Conservation (phyloP, 2,329 filamentous ascomycete genomes). For the Cryphonectria carpinicola region DNA sequence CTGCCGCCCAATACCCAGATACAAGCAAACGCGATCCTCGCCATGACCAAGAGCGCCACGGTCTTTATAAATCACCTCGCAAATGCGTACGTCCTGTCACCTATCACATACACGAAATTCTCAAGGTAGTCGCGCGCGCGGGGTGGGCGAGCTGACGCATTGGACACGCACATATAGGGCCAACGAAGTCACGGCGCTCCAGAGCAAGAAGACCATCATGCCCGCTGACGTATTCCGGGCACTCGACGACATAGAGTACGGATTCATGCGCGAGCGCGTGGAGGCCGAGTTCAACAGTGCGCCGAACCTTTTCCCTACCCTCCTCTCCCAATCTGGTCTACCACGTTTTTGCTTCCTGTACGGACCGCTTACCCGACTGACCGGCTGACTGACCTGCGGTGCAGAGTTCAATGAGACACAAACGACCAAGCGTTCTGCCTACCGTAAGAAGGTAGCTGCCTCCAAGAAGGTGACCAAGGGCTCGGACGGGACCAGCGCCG, state of each 20-base stretch:
- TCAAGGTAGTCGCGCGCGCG: neutral
- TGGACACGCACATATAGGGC: slow-evolving; percentile 54
- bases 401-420: slow-evolving; percentile 74
- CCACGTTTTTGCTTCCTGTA: neutral
- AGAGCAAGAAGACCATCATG: slow-evolving; percentile 78
- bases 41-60: slow-evolving; percentile 79
- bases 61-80: slow-evolving; percentile 84
- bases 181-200: slow-evolving; percentile 68
- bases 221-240: slow-evolving; percentile 77
- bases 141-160: slow-evolving; percentile 10
- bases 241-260: slow-evolving; percentile 76
- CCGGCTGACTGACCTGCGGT: slow-evolving; percentile 16
- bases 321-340: slow-evolving; percentile 4
- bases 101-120: neutral
- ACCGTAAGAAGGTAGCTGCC: slow-evolving; percentile 70
- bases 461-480: slow-evolving; percentile 54
- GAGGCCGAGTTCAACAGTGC: slow-evolving; percentile 77
- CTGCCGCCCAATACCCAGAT: slow-evolving; percentile 82
- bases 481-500: slow-evolving; percentile 33
- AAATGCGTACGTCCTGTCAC: slow-evolving; percentile 61
- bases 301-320: slow-evolving; percentile 36
- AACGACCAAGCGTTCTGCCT: slow-evolving; percentile 73
- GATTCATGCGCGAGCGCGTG: slow-evolving; percentile 69
- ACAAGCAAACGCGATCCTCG: slow-evolving; percentile 78
- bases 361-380: slow-evolving; percentile 3